These are phyloP conservation scores for Ilyonectria robusta DNA, from an alignment of 2,329 filamentous ascomycete genomes.

Conservation along the genomic window DNA sequence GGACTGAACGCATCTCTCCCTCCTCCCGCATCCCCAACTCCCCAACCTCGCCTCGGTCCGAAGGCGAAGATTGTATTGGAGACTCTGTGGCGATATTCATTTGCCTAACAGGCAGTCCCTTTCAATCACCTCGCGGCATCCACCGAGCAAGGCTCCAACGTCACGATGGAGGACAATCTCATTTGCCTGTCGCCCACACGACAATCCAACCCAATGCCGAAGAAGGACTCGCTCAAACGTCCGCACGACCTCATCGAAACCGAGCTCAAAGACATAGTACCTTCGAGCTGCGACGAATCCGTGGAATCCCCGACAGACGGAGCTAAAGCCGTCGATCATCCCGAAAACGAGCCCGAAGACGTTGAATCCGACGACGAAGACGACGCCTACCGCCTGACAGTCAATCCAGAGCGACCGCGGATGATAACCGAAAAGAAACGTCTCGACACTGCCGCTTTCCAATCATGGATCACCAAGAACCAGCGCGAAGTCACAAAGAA, in stretches of 20 bases:
- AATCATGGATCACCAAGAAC: conserved; percentile 57
- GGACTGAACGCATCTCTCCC: not conserved
- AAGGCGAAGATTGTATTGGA: not conserved
- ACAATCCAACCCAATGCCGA: not conserved
- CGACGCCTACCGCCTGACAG: conserved; percentile 46
- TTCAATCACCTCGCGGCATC: too few relatives aligned
- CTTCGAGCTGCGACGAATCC: not conserved
- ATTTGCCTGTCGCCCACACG: not conserved
- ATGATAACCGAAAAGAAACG: conserved; percentile 64
- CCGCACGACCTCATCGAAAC: not conserved
- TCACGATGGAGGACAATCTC: not conserved
- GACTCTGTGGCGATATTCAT: too few relatives aligned
- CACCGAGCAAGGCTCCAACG: not conserved
- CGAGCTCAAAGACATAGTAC: too few relatives aligned
- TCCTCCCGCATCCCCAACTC: not conserved
- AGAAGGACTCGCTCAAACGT: not conserved
- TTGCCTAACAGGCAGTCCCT: too few relatives aligned
- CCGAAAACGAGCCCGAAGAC: conserved; percentile 28
- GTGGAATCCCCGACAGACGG: not conserved
- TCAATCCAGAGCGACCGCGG: conserved; percentile 51
- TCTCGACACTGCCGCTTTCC: conserved; percentile 65
- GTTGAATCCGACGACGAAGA: conserved; percentile 42
- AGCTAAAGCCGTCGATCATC: not conserved
- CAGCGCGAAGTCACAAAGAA: conserved; percentile 53
- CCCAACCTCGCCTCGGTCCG: not conserved